These are phyloP conservation scores for Stemphylium lycopersici DNA, from an alignment of 2,329 filamentous ascomycete genomes.

Conservation along the genomic window DNA sequence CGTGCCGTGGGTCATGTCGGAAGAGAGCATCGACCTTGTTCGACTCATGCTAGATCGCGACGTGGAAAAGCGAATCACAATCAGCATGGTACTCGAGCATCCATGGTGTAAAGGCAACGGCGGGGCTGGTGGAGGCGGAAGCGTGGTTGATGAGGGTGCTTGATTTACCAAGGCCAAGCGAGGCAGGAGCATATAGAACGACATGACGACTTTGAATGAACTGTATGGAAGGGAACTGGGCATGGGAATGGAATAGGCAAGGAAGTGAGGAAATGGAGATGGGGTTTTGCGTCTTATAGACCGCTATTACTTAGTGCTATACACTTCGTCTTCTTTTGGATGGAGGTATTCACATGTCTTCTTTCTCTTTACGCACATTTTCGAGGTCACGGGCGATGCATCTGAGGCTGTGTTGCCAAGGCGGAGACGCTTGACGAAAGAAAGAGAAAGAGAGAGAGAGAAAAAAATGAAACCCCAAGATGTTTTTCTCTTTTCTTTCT, in stretches of 20 bases:
- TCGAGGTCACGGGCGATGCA: too few relatives aligned
- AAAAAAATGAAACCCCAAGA: too few relatives aligned
- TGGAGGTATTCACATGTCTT: too few relatives aligned
- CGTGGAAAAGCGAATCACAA: slow-evolving; percentile 81
- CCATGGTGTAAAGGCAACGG: slow-evolving; percentile 68
- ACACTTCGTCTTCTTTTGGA: too few relatives aligned
- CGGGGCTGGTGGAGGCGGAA: not conserved
- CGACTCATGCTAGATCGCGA: slow-evolving; percentile 91
- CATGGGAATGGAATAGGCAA: not conserved
- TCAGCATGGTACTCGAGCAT: slow-evolving; percentile 85
- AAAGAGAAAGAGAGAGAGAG: too few relatives aligned
- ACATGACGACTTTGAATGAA: slow-evolving; percentile 8
- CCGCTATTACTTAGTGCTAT: too few relatives aligned
- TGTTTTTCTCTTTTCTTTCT: too few relatives aligned
- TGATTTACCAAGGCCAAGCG: not conserved
- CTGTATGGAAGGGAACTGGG: not conserved
- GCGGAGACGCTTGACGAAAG: too few relatives aligned
- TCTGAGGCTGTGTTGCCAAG: too few relatives aligned
- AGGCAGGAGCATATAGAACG: slow-evolving; percentile 6
- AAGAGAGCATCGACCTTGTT: slow-evolving; percentile 91
- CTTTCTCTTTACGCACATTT: too few relatives aligned
- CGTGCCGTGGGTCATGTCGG: slow-evolving; percentile 85
- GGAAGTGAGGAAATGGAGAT: not conserved
- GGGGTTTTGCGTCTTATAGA: not conserved
- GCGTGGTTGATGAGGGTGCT: not conserved